Conservation (phyloP, 2,329 filamentous ascomycete species). For the Penicillium sp. region DNA sequence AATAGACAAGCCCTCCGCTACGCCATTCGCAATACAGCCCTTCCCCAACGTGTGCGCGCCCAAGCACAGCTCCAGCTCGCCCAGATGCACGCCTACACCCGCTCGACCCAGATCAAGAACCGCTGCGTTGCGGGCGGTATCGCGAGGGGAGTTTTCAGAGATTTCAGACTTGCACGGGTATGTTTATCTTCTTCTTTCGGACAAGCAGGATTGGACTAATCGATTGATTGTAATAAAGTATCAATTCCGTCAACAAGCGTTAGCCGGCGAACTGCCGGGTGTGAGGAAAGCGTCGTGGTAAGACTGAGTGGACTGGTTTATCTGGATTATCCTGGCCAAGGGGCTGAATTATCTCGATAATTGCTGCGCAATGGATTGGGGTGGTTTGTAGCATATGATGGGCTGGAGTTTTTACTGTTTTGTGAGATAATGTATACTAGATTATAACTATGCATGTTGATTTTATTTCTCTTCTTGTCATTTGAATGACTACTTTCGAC, state of each 20-base stretch:
- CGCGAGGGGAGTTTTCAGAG: constrained; percentile 81
- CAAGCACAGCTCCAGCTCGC: constrained; percentile 90
- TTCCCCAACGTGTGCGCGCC: constrained; percentile 75
- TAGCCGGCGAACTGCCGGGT: constrained; percentile 80
- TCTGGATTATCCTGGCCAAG: not conserved
- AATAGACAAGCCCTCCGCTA: constrained; percentile 67
- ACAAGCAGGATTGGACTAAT: not conserved
- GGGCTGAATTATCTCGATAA: not conserved
- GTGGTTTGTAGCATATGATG: not conserved
- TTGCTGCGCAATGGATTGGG: not conserved
- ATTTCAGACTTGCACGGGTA: constrained; percentile 90
- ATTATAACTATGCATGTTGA: not conserved
- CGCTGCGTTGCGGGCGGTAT: constrained; percentile 90
- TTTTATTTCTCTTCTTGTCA: not conserved
- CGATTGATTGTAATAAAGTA: constrained; percentile 54
- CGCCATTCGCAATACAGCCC: constrained; percentile 86
- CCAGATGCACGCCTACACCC: constrained; percentile 94
- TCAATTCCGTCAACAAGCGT: constrained; percentile 86
- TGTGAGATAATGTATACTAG: constrained; percentile 8
- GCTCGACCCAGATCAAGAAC: constrained; percentile 90
- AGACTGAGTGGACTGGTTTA: not conserved
- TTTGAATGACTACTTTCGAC: not conserved
- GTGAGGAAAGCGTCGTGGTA: constrained; percentile 98
- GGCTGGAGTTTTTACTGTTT: not conserved
- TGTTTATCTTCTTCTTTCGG: constrained; percentile 28